Conservation (phyloP, 345 rosid species). For the Gynandropsis gynandra region DNA sequence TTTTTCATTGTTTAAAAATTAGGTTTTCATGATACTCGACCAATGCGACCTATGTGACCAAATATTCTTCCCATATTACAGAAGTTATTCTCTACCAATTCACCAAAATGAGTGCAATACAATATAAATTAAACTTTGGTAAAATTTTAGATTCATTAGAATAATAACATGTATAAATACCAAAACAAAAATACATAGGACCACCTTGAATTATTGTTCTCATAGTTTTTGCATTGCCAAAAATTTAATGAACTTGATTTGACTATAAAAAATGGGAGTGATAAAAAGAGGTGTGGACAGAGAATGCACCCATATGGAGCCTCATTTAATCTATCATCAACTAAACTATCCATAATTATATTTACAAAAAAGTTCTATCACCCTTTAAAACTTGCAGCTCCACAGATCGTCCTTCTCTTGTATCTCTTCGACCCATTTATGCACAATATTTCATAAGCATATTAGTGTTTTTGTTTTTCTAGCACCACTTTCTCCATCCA, state of each 20-base stretch:
- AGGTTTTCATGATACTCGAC: no score
- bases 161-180: slow-evolving; percentile 1
- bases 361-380: slow-evolving; percentile 53
- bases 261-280: slow-evolving; percentile 36
- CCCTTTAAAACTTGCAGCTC: slow-evolving; percentile 83
- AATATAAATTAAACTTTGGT: slow-evolving; percentile 16
- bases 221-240: slow-evolving; percentile 84
- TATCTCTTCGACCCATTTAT: slow-evolving; percentile 68
- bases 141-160: slow-evolving; percentile 3
- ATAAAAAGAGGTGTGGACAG: no score
- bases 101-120: no score
- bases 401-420: slow-evolving; percentile 53
- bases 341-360: not conserved
- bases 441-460: slow-evolving; percentile 74
- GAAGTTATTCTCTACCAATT: slow-evolving; percentile 74
- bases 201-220: slow-evolving; percentile 78
- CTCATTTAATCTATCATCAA: no score
- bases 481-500: slow-evolving; percentile 86
- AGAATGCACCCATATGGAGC: no score
- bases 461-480: slow-evolving; percentile 81
- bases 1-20: no score
- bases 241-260: slow-evolving; percentile 77
- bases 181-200: not conserved
- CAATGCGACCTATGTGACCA: no score
- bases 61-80: slow-evolving; percentile 60